Evolutionary conservation across 495 filamentous ascomycete species (phyloP), one percentile per base, ranked within the genome.

Genomic region (Aspergillus egyptiacus): DNA sequence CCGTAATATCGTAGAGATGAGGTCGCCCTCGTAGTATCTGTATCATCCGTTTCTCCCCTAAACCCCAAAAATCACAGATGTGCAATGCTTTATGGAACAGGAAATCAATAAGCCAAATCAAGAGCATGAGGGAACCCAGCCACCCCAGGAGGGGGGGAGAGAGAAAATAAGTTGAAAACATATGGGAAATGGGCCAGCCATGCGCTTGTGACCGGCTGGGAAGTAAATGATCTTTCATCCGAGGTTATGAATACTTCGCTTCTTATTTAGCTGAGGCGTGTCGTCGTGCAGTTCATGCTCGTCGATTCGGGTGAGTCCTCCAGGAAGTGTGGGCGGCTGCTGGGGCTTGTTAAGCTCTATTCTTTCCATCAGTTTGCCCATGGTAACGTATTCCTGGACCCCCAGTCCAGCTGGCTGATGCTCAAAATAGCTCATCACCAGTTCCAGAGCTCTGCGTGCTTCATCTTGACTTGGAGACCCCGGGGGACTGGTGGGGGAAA

Each of bases 381-480:
- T 85, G 25, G 82, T 81, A 42, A 89, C 54, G 63, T 86, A 94
- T 52, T 97, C 93, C 61, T 89, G 82, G 24, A 88, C 83, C 17
- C 83, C 78, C 0, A 83, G 78, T 1, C 78, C 81, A 1, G 78
- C 62, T 1, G 85, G 81, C 56, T 89, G 82, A 36, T 84, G 79
- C 54, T 86, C 77, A 66, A 96, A 86, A 63, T 89, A 97, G 44
- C 74, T 85, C 68, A 95, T 79, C 1, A 97, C 77, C 10, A 91
- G 78, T 59, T 96, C 89, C 17, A 96, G 76, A 2, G 93, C 94
- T 28, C 79, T 78, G 22, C 84, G 76, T 0, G 93, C 93, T 61
- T 98, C 91, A 52, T 96, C 93, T 60, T 89, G 88, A 1, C 87
- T 91, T 0, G 91, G 90, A 0, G 85, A 84, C n/a, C 72, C 63